Evolutionary conservation across 441 rosid species (phyloP).

Genomic region (Euphorbia celastroides): DNA sequence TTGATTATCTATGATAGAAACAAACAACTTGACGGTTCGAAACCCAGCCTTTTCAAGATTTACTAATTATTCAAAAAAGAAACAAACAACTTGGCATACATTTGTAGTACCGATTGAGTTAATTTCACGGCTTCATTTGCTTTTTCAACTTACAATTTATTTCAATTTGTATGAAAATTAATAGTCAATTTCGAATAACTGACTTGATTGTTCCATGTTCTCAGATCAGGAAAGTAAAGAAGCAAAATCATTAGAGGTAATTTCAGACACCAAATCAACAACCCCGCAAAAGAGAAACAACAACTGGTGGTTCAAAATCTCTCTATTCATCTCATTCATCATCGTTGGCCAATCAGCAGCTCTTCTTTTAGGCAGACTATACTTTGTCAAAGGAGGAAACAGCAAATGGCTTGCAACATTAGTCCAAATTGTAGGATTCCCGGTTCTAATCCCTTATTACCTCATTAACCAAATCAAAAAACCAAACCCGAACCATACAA

Average conservation of each 20-base stretch:
- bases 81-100: too few relatives aligned
- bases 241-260: background rate
- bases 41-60: too few relatives aligned
- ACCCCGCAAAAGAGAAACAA: background rate
- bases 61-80: too few relatives aligned
- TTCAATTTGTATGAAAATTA: too few relatives aligned
- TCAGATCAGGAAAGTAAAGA: slow-evolving; percentile 2
- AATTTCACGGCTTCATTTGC: too few relatives aligned
- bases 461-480: slow-evolving; percentile 1
- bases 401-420: slow-evolving; percentile 35
- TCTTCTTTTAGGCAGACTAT: slow-evolving; percentile 29
- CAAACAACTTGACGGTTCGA: too few relatives aligned
- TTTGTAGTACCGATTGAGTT: too few relatives aligned
- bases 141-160: too few relatives aligned
- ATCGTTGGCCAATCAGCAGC: slow-evolving; percentile 32
- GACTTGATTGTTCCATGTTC: background rate
- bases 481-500: background rate
- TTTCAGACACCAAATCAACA: background rate
- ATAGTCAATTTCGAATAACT: too few relatives aligned
- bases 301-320: slow-evolving; percentile 26
- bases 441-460: slow-evolving; percentile 28
- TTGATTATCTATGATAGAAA: too few relatives aligned
- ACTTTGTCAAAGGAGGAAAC: slow-evolving; percentile 32
- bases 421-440: slow-evolving; percentile 31
- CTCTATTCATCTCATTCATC: slow-evolving; percentile 15